phyloP scores from a whole-genome alignment of 1,284 basidiomycete genomes.

The Heterobasidion occidentale region DNA sequence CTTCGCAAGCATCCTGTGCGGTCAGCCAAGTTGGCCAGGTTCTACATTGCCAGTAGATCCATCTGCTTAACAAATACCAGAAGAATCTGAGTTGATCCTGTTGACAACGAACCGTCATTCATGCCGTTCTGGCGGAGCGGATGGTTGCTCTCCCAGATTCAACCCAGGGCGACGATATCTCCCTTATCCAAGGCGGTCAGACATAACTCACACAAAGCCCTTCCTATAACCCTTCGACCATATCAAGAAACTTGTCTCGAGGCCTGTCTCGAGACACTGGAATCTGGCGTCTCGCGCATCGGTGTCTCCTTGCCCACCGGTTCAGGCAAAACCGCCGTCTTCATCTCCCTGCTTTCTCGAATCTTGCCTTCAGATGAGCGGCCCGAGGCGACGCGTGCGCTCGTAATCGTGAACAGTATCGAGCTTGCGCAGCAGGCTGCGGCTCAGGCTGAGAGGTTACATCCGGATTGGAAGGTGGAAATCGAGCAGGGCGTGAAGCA shows the following conservation, averaged over 20 bases:
- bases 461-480: conserved; percentile 77
- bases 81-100: too few relatives aligned
- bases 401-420: conserved; percentile 82
- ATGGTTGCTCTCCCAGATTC: not conserved
- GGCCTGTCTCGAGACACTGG: conserved; percentile 71
- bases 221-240: conserved; percentile 53
- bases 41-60: too few relatives aligned
- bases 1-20: not conserved
- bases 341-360: conserved; percentile 70
- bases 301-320: conserved; percentile 93
- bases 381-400: conserved; percentile 44
- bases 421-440: conserved; percentile 88
- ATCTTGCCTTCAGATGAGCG: conserved; percentile 36
- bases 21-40: too few relatives aligned
- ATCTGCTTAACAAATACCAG: too few relatives aligned
- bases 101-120: not conserved
- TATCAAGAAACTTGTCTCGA: conserved; percentile 87
- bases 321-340: conserved; percentile 91
- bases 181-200: not conserved
- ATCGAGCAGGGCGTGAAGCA: conserved; percentile 85
- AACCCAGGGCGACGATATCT: not conserved
- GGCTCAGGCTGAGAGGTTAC: conserved; percentile 58
- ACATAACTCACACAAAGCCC: not conserved
- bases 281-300: conserved; percentile 59
- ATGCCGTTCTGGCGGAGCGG: not conserved